Evolutionary conservation across 176 grass and related monocot genomes (phyloP).

Genomic region (Zea luxurians): DNA sequence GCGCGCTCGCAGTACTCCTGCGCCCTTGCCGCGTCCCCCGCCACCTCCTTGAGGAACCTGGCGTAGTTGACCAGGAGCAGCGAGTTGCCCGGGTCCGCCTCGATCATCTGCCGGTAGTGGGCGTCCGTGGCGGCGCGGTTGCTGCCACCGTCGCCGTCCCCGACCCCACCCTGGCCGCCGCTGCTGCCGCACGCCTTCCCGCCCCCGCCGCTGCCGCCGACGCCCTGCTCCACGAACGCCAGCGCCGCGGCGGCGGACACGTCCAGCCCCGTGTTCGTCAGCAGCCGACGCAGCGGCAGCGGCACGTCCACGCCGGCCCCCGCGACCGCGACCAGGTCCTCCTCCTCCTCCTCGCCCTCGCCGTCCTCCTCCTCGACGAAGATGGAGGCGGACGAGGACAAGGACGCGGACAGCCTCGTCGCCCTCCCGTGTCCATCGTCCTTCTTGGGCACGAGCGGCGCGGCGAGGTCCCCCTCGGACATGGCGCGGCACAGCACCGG

Average conservation of each 20-base stretch:
- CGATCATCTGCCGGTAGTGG: constrained; percentile 55
- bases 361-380: constrained; percentile 38
- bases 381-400: background rate
- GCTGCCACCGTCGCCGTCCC: background rate
- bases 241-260: background rate
- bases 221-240: constrained; percentile 31
- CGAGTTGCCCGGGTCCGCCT: constrained; percentile 51
- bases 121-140: constrained; percentile 15
- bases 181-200: background rate
- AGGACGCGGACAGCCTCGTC: background rate
- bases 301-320: background rate
- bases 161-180: background rate
- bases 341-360: background rate
- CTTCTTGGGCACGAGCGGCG: background rate
- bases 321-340: background rate
- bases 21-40: constrained; percentile 41
- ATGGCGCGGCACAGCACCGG: constrained; percentile 36
- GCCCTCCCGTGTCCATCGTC: background rate
- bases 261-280: constrained; percentile 56
- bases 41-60: constrained; percentile 55
- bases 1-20: constrained; percentile 62
- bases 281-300: constrained; percentile 35
- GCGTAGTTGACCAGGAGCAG: constrained; percentile 64
- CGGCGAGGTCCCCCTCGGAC: constrained; percentile 44
- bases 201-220: constrained; percentile 7